Conservation (phyloP, 2,329 filamentous ascomycete species). For the Aspergillus udagawae region DNA sequence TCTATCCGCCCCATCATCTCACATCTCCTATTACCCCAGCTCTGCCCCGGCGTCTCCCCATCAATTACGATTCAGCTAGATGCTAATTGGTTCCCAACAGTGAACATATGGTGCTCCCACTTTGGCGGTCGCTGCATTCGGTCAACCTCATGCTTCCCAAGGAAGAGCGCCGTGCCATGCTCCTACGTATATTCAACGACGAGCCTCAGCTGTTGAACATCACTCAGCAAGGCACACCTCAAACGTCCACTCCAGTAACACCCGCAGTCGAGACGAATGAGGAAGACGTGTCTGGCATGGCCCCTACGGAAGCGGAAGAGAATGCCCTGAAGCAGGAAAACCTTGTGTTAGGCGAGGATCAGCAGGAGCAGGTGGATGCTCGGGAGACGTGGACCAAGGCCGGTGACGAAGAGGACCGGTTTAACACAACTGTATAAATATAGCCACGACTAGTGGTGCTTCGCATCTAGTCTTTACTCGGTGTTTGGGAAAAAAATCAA, state of each 20-base stretch:
- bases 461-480: background rate
- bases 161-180: constrained; percentile 89
- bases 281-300: constrained; percentile 6
- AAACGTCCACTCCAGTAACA: constrained; percentile 15
- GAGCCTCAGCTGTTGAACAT: constrained; percentile 74
- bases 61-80: constrained; percentile 7
- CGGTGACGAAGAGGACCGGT: constrained; percentile 43
- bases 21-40: constrained; percentile 6
- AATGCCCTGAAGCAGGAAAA: constrained; percentile 38
- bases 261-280: constrained; percentile 10
- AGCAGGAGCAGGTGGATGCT: constrained; percentile 39
- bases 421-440: constrained; percentile 45
- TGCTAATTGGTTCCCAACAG: constrained; percentile 20
- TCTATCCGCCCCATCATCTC: background rate
- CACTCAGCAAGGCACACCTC: constrained; percentile 17
- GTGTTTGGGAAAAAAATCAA: constrained; percentile 1
- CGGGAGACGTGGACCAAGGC: constrained; percentile 43
- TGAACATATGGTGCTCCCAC: constrained; percentile 81
- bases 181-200: constrained; percentile 87
- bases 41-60: background rate
- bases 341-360: constrained; percentile 33
- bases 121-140: constrained; percentile 90
- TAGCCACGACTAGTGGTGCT: background rate
- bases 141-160: constrained; percentile 98
- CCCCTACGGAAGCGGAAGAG: constrained; percentile 30